Base-by-base conservation (phyloP, 2,329 filamentous ascomycete genomes). In the Venturia oleaginea region DNA sequence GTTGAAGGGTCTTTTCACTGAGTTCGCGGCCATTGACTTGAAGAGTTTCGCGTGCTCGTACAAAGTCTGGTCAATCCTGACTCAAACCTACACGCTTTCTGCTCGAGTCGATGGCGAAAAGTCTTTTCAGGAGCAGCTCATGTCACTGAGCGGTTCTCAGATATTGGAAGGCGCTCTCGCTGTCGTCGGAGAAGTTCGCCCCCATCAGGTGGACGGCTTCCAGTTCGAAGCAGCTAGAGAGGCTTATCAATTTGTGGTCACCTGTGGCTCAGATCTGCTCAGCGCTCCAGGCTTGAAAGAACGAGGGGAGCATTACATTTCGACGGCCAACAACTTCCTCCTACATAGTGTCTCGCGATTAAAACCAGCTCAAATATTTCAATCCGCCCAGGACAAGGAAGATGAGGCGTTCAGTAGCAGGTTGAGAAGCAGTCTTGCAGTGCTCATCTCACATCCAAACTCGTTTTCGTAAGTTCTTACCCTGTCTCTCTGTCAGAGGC, bases 171-270 rank as follows among this genome's bases (percentile, higher is more conserved):
- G 38, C 4, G 62, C 62, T 62, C 38, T 62, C 32, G 32, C 59
- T 43, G 24, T 22, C 40, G 43, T 43, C 59, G 37, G 61, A 51
- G 43, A 51, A 32, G 27, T 55, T 63, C 13, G 63, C 57, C 4
- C 42, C 24, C 24, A 66, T 61, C 42, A 62, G 59, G 42, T 48
- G 59, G 11, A 59, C 43, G 34, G 40, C n/a, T 60, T 60, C 24
- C 37, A 60, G 10, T 60, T 60, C 27, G 37, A 46, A 27, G 57
- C 61, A 11, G 61, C 60, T 4, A 43, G 61, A 34, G 65, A 67
- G 51, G 65, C 65, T 3, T 67, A 65, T 59, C 62, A 54, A n/a
- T 43, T 67, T 2, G 59, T 67, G 17, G 61, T 63, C 17, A 64
- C 59, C 8, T 46, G 65, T 19, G 65, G 64, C 59, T 65, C 54